phyloP scores from a whole-genome alignment of 495 filamentous ascomycete genomes.

The Trypethelium eluteriae region DNA sequence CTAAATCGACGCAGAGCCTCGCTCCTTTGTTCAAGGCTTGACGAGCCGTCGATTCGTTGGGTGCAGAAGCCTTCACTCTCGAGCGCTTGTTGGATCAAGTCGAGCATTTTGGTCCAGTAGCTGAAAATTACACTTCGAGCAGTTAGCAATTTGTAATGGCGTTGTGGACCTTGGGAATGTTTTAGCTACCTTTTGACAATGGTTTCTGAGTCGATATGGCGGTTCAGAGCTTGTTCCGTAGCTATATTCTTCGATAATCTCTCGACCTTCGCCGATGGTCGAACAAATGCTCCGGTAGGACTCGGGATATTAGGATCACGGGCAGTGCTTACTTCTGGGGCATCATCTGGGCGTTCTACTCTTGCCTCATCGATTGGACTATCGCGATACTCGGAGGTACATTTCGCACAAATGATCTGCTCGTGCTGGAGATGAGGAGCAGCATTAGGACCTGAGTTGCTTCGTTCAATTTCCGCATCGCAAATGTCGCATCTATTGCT shows the following conservation, averaged over 20 bases:
- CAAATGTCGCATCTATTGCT: conserved; percentile 12
- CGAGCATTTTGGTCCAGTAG: conserved; percentile 85
- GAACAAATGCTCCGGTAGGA: conserved; percentile 10
- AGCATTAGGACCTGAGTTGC: background rate
- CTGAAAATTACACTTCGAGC: conserved; percentile 66
- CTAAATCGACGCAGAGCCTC: conserved; percentile 67
- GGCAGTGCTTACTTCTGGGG: background rate
- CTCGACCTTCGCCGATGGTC: conserved; percentile 25
- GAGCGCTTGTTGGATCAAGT: conserved; percentile 83
- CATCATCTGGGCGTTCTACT: background rate
- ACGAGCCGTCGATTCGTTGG: conserved; percentile 78
- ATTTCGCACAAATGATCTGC: background rate
- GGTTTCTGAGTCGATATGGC: background rate
- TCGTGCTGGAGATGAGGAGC: background rate
- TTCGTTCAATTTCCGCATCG: background rate
- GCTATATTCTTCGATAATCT: conserved; percentile 24
- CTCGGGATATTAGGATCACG: background rate
- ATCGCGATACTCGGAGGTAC: background rate
- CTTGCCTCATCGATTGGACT: background rate
- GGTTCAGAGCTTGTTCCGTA: conserved; percentile 13
- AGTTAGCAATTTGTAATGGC: background rate
- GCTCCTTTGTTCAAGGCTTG: conserved; percentile 62
- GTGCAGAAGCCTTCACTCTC: conserved; percentile 56
- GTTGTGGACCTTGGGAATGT: too few species aligned
- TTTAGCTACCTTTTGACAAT: background rate